Conservation (phyloP, 305 asterid genomes). For the Fraxinus velutina region DNA sequence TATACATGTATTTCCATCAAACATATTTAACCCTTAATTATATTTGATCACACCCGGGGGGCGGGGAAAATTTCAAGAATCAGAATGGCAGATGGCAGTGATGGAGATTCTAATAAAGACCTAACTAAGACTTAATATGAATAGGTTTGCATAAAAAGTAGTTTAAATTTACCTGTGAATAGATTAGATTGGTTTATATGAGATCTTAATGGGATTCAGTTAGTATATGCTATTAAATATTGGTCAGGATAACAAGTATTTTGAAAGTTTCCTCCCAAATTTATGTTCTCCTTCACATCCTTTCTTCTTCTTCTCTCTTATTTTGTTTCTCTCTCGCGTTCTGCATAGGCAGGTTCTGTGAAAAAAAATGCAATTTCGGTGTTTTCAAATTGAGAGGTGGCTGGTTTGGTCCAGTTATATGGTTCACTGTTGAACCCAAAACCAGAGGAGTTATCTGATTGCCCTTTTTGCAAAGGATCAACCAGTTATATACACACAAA, state of each 20-base stretch:
- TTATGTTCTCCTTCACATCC: not conserved
- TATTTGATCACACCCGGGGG: not conserved
- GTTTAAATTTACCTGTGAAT: not conserved
- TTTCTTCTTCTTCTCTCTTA: not conserved
- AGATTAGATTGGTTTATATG: not conserved
- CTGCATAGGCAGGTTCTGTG: not conserved
- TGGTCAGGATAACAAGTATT: not conserved
- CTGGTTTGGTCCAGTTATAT: not conserved
- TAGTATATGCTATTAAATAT: not conserved
- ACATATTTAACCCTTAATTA: not conserved
- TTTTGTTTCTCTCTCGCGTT: not conserved
- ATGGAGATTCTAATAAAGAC: not conserved
- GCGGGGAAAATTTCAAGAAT: not conserved
- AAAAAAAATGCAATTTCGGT: not conserved
- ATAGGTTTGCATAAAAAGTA: not conserved
- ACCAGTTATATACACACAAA: not conserved
- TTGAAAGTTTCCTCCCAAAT: not conserved
- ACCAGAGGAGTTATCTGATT: not conserved
- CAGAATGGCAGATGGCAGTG: not conserved
- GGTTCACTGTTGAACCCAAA: not conserved
- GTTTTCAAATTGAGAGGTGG: not conserved
- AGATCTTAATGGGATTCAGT: not conserved
- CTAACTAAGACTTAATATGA: not conserved
- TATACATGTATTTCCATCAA: not conserved
- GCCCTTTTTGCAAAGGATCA: not conserved